These are phyloP conservation scores for Ceratocystis harringtonii DNA, from an alignment of 2,329 filamentous ascomycete species.

Conservation along the genomic window DNA sequence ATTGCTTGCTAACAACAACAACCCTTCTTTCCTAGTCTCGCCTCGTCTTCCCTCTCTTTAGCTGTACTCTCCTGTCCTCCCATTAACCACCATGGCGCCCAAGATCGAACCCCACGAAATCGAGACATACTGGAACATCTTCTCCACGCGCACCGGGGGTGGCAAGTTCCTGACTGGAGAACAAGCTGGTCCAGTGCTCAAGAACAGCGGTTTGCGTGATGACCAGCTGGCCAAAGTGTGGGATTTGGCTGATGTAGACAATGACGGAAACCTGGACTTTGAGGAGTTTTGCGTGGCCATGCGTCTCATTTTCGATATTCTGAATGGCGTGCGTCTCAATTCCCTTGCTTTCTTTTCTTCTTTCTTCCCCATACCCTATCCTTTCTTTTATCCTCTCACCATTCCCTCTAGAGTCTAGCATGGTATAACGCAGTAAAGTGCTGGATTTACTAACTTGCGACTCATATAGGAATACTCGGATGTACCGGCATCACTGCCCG, in stretches of 20 bases:
- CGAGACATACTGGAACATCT: slow-evolving; percentile 53
- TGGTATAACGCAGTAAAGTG: background rate
- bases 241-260: slow-evolving; percentile 94
- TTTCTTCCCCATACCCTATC: background rate
- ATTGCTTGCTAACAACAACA: background rate
- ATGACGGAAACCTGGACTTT: slow-evolving; percentile 94
- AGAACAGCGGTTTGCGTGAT: slow-evolving; percentile 47
- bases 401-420: background rate
- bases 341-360: background rate
- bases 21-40: background rate
- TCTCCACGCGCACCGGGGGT: slow-evolving; percentile 43
- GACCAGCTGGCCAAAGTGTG: slow-evolving; percentile 90
- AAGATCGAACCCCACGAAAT: slow-evolving; percentile 48
- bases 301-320: slow-evolving; percentile 90
- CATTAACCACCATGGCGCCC: slow-evolving; percentile 35
- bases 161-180: slow-evolving; percentile 46
- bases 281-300: slow-evolving; percentile 99
- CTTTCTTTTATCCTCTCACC: background rate
- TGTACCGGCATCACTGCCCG: slow-evolving; percentile 71
- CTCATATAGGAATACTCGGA: slow-evolving; percentile 62
- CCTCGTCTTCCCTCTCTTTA: background rate
- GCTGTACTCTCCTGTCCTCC: background rate
- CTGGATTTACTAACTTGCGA: background rate
- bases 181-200: slow-evolving; percentile 45
- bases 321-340: slow-evolving; percentile 64